These are phyloP conservation scores for Plectranthus barbatus DNA, from an alignment of 257 asterid genomes.

Conservation along the genomic window DNA sequence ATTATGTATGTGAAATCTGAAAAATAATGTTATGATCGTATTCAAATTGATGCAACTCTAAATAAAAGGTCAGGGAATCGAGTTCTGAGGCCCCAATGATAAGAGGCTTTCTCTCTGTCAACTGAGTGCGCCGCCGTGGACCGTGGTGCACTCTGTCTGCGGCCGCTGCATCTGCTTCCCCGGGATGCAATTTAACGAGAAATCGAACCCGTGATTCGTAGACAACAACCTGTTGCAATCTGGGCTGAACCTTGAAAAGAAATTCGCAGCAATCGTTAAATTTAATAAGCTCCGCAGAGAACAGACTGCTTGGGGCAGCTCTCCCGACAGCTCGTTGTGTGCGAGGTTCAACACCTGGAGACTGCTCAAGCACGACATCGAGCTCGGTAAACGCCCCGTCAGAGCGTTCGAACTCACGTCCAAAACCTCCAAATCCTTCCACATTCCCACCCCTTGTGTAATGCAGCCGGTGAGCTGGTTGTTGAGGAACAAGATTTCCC, in stretches of 20 bases:
- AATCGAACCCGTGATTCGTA: conserved; percentile 52
- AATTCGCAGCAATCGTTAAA: conserved; percentile 62
- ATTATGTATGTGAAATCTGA: no score
- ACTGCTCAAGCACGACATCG: conserved; percentile 50
- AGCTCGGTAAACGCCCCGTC: conserved; percentile 73
- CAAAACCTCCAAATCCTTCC: conserved; percentile 69
- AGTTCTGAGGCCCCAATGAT: no score
- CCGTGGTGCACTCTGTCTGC: conserved; percentile 51
- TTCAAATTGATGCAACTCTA: no score
- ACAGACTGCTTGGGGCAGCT: conserved; percentile 61
- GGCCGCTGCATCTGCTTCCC: conserved; percentile 73
- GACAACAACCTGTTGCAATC: conserved; percentile 38
- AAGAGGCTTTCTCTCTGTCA: no score
- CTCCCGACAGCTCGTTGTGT: conserved; percentile 64
- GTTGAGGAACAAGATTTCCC: conserved; percentile 66
- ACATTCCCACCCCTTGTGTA: conserved; percentile 72
- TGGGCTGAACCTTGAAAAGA: conserved; percentile 63
- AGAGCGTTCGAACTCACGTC: conserved; percentile 64
- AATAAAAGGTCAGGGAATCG: no score
- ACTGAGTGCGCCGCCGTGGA: conserved; percentile 58
- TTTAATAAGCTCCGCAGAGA: conserved; percentile 46
- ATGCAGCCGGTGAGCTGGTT: conserved; percentile 79
- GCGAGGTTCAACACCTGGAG: conserved; percentile 74
- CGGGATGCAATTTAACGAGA: conserved; percentile 72
- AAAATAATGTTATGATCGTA: no score